Base-by-base conservation (phyloP, 441 rosid genomes). In the Corymbia citriodora region DNA sequence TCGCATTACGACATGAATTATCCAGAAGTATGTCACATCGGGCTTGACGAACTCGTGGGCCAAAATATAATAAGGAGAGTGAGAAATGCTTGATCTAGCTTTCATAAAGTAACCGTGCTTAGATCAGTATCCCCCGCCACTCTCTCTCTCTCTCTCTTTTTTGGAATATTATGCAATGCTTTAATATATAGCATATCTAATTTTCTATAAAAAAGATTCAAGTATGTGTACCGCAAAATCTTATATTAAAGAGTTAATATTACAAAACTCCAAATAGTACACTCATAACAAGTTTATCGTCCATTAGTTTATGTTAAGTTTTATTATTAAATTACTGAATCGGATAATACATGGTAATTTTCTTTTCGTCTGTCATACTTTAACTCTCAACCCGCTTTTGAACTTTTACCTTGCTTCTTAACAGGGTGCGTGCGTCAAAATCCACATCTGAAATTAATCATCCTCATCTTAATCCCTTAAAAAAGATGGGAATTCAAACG, bases 341-440 rank as follows among this genome's bases (percentile, higher is more conserved):
- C 10, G 0, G 0, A 59, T 59, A 2, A 25, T 14, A 10, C 1
- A 3, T 2, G 14, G 1, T 0, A 5, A 0, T 25, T 59, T 10
- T 59, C 0, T 40, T 40, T 33, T 33, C 33, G 3, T 40, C 5
- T 40, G 45, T 40, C 45, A 5, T 40, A 40, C 45, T 40, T 6
- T 40, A 40, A 40, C 45, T 40, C 45, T 40, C 45, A 40, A 40
- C 5, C 45, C 45, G 5, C 6, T 40, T 40, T 40, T 40, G 5
- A 40, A 40, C 6, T 40, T 40, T 40, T 40, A 40, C 45, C 6
- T 40, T 40, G 3, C 6, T 40, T 40, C 6, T 40, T 40, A 40
- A 40, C 1, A 40, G 45, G 6, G 6, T 6, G 45, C 6, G 45
- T 40, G 6, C 5, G 45, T 40, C 45, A 40, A 40, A 40, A 40